A percentile compares a stretch with the other conserved stretches of the same genome.
Conservation (phyloP, 805 yeast genomes). For the Candida berthetii region DNA sequence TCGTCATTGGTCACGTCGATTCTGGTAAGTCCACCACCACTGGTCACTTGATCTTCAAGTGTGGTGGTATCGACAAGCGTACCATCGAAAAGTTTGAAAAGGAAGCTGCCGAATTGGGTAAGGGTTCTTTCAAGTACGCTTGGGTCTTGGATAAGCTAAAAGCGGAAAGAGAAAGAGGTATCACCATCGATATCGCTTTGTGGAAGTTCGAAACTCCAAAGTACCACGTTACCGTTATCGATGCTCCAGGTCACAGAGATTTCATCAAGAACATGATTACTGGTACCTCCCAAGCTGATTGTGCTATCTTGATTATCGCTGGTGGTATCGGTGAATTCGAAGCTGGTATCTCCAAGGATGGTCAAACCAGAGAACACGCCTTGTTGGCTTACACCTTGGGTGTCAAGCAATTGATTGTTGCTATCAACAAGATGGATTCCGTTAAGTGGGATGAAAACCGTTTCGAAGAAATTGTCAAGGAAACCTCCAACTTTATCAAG, state of each 20-base stretch:
- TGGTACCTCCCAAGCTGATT: constrained; percentile 99
- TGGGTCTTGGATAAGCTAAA: constrained; percentile 99
- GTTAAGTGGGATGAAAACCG: constrained; percentile 95
- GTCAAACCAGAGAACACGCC: constrained; percentile 98
- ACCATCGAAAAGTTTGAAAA: constrained; percentile 97
- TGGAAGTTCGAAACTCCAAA: constrained; percentile 96
- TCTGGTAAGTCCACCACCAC: constrained; percentile 98
- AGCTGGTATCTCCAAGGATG: constrained; percentile 98
- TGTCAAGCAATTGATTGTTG: constrained; percentile 88
- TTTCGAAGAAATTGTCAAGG: constrained; percentile 89
- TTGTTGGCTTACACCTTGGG: constrained; percentile 97
- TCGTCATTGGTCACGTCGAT: constrained; percentile 99
- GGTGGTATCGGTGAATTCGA: constrained; percentile 99
- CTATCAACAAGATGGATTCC: constrained; percentile 98
- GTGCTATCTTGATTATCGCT: constrained; percentile 92
- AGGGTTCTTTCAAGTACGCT: no score
- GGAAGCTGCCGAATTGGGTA: constrained; percentile 97
- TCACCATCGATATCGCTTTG: constrained; percentile 98
- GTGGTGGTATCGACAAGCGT: constrained; percentile 99
- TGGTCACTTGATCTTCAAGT: constrained; percentile 98
- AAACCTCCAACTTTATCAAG: constrained; percentile 69
- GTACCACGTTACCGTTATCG: constrained; percentile 95
- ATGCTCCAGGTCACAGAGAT: constrained; percentile 99
- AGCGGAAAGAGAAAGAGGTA: constrained; percentile 98
- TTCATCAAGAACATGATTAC: constrained; percentile 99